phyloP scores from a whole-genome alignment of 371 early-diverging fungal genomes.

The Zychaea mexicana region DNA sequence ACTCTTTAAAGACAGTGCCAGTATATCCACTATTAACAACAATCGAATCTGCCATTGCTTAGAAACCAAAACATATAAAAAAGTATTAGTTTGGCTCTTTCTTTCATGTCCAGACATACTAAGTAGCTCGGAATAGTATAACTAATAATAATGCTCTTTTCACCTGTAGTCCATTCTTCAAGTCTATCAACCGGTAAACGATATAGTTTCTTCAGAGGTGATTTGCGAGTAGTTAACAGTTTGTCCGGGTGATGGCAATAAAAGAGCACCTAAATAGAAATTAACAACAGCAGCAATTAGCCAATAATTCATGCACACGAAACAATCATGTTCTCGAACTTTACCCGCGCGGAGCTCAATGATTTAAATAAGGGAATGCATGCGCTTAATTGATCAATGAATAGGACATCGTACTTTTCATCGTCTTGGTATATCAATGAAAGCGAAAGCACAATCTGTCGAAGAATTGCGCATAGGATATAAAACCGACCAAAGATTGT shows the following conservation, averaged over 20 bases:
- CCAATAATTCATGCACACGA: not conserved
- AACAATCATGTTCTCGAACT: not conserved
- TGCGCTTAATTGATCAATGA: conserved; percentile 91
- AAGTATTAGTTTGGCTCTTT: no score
- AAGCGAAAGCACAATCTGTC: conserved; percentile 71
- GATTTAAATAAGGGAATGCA: conserved; percentile 80
- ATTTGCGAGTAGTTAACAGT: conserved; percentile 69
- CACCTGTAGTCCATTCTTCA: conserved; percentile 87
- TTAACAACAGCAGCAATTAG: not conserved
- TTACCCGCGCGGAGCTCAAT: conserved; percentile 61
- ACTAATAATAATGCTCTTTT: no score
- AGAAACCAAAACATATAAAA: no score
- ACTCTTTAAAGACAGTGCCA: conserved; percentile 66
- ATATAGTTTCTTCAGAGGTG: conserved; percentile 72
- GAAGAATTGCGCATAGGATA: conserved; percentile 83
- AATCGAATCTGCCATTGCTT: conserved; percentile 71
- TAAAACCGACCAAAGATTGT: conserved; percentile 70
- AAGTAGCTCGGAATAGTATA: no score
- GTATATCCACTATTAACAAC: conserved; percentile 94
- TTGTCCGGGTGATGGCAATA: conserved; percentile 98
- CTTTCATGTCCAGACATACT: not conserved
- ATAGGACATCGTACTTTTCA: conserved; percentile 71
- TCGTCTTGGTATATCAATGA: conserved; percentile 44
- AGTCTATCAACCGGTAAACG: conserved; percentile 81
- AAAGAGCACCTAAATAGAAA: conserved; percentile 69